These are phyloP conservation scores for Moricandia moricandioides DNA, from an alignment of 345 rosid genomes.

Conservation along the genomic window DNA sequence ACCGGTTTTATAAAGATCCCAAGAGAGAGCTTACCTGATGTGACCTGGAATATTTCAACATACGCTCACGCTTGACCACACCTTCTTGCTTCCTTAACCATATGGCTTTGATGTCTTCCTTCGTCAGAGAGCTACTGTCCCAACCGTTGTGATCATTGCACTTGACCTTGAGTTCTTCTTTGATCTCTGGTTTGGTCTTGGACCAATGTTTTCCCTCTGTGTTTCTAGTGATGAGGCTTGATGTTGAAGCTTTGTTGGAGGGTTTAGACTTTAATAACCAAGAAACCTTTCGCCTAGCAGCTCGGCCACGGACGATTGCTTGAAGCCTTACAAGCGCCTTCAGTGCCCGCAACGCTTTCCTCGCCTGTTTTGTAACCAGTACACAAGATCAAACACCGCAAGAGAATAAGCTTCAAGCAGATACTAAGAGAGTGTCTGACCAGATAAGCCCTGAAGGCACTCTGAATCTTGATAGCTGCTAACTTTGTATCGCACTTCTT, in stretches of 20 bases:
- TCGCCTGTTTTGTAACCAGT: constrained; percentile 53
- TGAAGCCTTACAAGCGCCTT: constrained; percentile 84
- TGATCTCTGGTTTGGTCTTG: not conserved
- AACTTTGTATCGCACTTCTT: constrained; percentile 30
- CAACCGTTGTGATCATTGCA: constrained; percentile 36
- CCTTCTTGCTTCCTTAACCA: constrained; percentile 65
- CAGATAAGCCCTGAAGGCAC: constrained; percentile 72
- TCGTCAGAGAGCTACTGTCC: constrained; percentile 56
- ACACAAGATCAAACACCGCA: constrained; percentile 3
- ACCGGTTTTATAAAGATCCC: not conserved
- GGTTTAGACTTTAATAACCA: constrained; percentile 32
- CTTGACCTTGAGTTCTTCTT: not conserved
- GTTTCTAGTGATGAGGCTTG: constrained; percentile 21
- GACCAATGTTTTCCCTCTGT: constrained; percentile 32
- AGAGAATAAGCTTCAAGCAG: not conserved
- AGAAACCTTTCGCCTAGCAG: constrained; percentile 49
- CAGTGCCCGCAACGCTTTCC: constrained; percentile 83
- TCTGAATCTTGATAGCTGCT: constrained; percentile 77
- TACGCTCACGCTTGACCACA: constrained; percentile 55
- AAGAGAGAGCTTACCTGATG: constrained; percentile 48
- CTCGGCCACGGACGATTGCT: constrained; percentile 77
- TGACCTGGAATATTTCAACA: constrained; percentile 77
- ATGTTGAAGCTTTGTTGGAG: constrained; percentile 32
- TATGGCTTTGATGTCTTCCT: constrained; percentile 55
- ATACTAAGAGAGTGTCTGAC: constrained; percentile 42